phyloP scores from a whole-genome alignment of 2,329 filamentous ascomycete species.

The Cladophialophora immunda region DNA sequence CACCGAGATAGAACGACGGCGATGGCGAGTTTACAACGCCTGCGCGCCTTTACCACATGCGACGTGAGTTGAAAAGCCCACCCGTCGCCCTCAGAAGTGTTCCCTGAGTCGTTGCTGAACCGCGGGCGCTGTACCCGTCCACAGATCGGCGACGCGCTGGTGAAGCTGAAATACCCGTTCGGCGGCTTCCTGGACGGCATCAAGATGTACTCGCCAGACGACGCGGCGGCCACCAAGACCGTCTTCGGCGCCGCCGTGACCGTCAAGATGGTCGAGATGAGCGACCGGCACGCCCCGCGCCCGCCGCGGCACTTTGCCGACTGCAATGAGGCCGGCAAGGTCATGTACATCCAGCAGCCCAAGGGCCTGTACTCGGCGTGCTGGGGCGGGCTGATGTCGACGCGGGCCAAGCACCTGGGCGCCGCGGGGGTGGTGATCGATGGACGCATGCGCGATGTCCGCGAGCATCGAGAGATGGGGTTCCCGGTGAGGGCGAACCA shows the following conservation, averaged over 20 bases:
- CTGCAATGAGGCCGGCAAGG: conserved; percentile 44
- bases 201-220: conserved; percentile 44
- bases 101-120: no score
- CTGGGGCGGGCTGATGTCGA: conserved; percentile 53
- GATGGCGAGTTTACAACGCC: not conserved
- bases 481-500: conserved; percentile 26
- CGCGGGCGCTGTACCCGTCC: no score
- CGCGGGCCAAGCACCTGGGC: conserved; percentile 46
- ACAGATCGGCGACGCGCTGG: conserved; percentile 49
- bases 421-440: conserved; percentile 51
- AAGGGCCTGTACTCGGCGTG: conserved; percentile 46
- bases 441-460: conserved; percentile 49
- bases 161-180: conserved; percentile 46
- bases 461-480: conserved; percentile 45
- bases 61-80: not conserved
- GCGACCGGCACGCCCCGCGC: conserved; percentile 45
- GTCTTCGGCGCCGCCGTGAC: conserved; percentile 47
- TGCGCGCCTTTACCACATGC: conserved; percentile 6
- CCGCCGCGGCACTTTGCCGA: conserved; percentile 49
- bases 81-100: no score
- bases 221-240: conserved; percentile 36
- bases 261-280: conserved; percentile 46
- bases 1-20: not conserved
- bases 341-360: conserved; percentile 51
- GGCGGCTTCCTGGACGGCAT: conserved; percentile 49